These are phyloP conservation scores for Nothophoma quercina DNA, from an alignment of 2,329 filamentous ascomycete genomes.

Conservation along the genomic window DNA sequence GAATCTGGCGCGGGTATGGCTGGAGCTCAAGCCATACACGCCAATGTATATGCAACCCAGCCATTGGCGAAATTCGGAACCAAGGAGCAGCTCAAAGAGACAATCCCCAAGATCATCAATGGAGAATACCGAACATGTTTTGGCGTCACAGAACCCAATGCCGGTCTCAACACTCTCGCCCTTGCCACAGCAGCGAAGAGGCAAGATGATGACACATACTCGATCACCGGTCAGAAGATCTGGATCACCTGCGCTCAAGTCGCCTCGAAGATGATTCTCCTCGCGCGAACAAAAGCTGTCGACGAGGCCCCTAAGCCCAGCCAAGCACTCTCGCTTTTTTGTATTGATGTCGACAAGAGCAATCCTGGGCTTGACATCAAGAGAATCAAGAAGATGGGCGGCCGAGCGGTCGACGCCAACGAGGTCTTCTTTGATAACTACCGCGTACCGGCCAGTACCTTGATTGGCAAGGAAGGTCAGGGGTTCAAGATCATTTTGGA, in stretches of 20 bases:
- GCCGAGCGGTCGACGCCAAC: slow-evolving; percentile 81
- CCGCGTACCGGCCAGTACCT: slow-evolving; percentile 65
- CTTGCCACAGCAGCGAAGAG: slow-evolving; percentile 59
- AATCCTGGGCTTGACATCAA: slow-evolving; percentile 70
- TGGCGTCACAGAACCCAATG: slow-evolving; percentile 84
- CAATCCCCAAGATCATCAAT: slow-evolving; percentile 74
- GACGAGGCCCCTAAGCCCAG: slow-evolving; percentile 73
- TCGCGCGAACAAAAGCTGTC: slow-evolving; percentile 76
- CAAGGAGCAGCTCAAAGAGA: slow-evolving; percentile 66
- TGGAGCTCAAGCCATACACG: slow-evolving; percentile 65
- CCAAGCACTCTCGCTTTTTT: slow-evolving; percentile 82
- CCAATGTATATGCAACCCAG: slow-evolving; percentile 77
- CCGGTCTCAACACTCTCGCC: slow-evolving; percentile 78
- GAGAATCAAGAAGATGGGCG: slow-evolving; percentile 85
- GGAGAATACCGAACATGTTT: slow-evolving; percentile 79
- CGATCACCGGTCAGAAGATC: slow-evolving; percentile 80
- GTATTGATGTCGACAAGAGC: slow-evolving; percentile 73
- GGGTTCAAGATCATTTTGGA: slow-evolving; percentile 74
- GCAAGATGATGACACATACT: slow-evolving; percentile 67
- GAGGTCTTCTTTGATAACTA: slow-evolving; percentile 90
- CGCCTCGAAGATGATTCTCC: slow-evolving; percentile 81
- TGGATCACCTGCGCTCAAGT: slow-evolving; percentile 90
- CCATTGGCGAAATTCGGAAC: slow-evolving; percentile 76
- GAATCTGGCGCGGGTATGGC: slow-evolving; percentile 84
- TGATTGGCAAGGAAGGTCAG: slow-evolving; percentile 76